phyloP scores from a whole-genome alignment of 345 rosid species.

The Syzygium grande region DNA sequence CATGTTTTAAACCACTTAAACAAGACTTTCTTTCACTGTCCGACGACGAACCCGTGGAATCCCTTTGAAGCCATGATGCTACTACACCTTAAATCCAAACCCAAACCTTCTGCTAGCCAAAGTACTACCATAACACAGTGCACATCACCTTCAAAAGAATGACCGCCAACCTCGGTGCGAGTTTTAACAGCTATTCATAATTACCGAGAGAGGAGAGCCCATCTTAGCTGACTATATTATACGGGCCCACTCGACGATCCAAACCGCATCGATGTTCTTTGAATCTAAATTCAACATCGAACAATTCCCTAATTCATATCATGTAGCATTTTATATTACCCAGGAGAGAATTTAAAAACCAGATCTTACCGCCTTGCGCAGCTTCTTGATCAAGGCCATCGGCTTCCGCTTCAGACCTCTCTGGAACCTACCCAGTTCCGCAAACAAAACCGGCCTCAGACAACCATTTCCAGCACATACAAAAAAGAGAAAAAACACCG shows the following conservation, averaged over 20 bases:
- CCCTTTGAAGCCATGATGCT: background rate
- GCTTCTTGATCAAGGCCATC: conserved; percentile 17
- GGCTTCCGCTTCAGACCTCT: conserved; percentile 17
- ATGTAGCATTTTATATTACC: background rate
- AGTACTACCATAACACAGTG: background rate
- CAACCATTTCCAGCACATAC: background rate
- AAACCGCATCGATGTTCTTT: accelerated
- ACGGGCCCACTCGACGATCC: background rate
- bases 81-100: background rate
- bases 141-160: background rate
- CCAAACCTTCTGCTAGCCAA: background rate
- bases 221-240: background rate
- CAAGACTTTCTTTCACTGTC: background rate
- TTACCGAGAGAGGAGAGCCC: background rate
- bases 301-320: background rate
- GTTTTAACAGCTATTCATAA: background rate
- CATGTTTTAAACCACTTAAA: background rate
- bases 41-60: background rate
- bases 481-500: background rate
- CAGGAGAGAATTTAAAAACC: background rate
- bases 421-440: conserved; percentile 8
- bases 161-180: background rate
- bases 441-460: background rate
- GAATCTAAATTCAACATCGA: background rate
- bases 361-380: conserved; percentile 12